Base-by-base conservation (phyloP, 1,284 basidiomycete species). In the Stygiomarasmius scandens region DNA sequence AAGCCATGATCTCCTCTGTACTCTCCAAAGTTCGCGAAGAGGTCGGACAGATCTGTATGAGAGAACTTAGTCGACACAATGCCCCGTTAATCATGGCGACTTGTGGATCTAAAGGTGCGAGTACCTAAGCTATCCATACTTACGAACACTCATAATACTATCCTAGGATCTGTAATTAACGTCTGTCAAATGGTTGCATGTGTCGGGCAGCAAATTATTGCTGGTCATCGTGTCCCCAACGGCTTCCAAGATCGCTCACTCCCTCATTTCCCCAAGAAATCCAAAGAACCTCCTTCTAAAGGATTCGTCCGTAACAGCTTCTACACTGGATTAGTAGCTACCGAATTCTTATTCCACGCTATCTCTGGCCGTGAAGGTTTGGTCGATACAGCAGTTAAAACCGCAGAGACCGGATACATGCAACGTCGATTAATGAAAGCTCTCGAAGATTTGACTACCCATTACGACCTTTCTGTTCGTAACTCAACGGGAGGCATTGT, bases 121-220 rank as follows among this genome's bases (percentile, higher is more conserved):
- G 16, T 49, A 12, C 47, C n/a, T 49, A 16, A 55, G 49, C 20
- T 27, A 38, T 52, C 46, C 9, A 46, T 24, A n/a, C 12, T 32
- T 12, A 11, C n/a, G 1, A 53, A 24, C 22, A 29, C 45, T 9
- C 27, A 62, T 34, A 29, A 50, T 22, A 8, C 14, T 27, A 41
- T 24, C 48, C 9, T 50, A 96, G 95, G 96, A 72, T 98, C 96
- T 67, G 94, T 96, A 63, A 98, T 99, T 77, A 99, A 99, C 74
- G 97, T 99, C 58, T 97, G 95, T 12, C 97, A 99, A 77, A 99
- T 99, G 97, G 97, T 99, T 58, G 97, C 97, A 64, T 98, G 96
- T 85, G 97, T 99, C 65, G 97, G 97, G 10, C 97, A 99, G 71
- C 97, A 99, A 71, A 98, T 99, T 74, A 99, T 99, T 64, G 89